Conservation (phyloP, 2,329 filamentous ascomycete genomes). For the Plenodomus tracheiphilus region DNA sequence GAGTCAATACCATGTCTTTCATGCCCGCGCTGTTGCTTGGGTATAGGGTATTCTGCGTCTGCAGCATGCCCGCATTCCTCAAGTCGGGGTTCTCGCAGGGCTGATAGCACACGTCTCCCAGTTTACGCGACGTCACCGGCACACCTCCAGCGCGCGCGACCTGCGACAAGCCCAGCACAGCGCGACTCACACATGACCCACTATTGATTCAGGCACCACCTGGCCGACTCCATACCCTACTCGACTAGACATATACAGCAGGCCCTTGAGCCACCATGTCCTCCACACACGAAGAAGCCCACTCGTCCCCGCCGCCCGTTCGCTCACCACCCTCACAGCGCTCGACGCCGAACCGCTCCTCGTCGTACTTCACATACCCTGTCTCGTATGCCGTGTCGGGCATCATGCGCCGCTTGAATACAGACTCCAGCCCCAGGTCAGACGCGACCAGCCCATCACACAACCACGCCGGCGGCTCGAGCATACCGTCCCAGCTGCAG, state of each 20-base stretch:
- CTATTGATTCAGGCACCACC: constrained; percentile 21
- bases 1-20: background rate
- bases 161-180: constrained; percentile 16
- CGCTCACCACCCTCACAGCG: constrained; percentile 13
- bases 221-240: constrained; percentile 2
- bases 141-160: constrained; percentile 9
- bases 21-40: background rate
- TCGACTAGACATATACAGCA: too few relatives aligned
- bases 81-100: background rate
- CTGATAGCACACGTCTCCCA: background rate
- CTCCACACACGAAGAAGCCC: constrained; percentile 19
- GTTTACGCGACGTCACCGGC: constrained; percentile 32
- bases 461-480: constrained; percentile 10
- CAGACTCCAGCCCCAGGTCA: constrained; percentile 41
- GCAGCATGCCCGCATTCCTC: constrained; percentile 1
- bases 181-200: constrained; percentile 28
- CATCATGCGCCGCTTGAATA: constrained; percentile 52
- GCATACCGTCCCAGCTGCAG: constrained; percentile 24
- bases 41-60: background rate
- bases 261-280: constrained; percentile 29
- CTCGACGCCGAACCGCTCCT: constrained; percentile 28
- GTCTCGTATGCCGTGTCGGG: constrained; percentile 53
- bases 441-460: constrained; percentile 12
- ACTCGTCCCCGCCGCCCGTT: constrained; percentile 14
- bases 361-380: constrained; percentile 54